phyloP scores from a whole-genome alignment of 2,329 filamentous ascomycete species.

The Delphinella strobiligena region DNA sequence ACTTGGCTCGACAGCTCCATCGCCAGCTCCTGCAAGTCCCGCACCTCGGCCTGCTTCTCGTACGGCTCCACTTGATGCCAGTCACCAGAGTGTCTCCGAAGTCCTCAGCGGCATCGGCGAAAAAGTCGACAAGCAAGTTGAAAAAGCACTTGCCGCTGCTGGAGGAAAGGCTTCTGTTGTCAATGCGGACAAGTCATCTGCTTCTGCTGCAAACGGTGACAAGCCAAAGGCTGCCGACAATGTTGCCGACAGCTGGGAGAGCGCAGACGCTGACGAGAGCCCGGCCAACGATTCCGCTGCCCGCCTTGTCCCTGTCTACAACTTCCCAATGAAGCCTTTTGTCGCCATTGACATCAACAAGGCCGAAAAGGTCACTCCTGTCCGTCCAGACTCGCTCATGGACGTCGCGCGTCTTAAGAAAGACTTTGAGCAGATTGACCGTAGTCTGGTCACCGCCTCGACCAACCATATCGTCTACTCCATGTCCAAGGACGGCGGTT shows the following conservation, averaged over 20 bases:
- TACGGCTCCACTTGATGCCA: slow-evolving; percentile 5
- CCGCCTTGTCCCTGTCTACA: slow-evolving; percentile 63
- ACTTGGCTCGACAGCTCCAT: slow-evolving; percentile 14
- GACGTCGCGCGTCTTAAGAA: slow-evolving; percentile 93
- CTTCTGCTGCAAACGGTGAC: slow-evolving; percentile 17
- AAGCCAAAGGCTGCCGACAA: slow-evolving; percentile 42
- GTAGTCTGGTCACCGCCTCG: slow-evolving; percentile 80
- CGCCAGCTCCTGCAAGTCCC: slow-evolving; percentile 12
- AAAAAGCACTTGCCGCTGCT: slow-evolving; percentile 49
- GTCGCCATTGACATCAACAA: slow-evolving; percentile 67
- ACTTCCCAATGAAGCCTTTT: slow-evolving; percentile 95
- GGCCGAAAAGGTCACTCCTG: slow-evolving; percentile 45
- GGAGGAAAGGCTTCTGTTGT: slow-evolving; percentile 29
- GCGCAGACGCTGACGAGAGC: slow-evolving; percentile 61
- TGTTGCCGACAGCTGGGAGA: slow-evolving; percentile 85
- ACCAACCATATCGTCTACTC: slow-evolving; percentile 89
- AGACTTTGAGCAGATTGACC: slow-evolving; percentile 93
- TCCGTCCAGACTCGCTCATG: slow-evolving; percentile 72
- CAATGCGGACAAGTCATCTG: slow-evolving; percentile 34
- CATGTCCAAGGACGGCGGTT: slow-evolving; percentile 82
- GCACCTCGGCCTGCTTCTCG: slow-evolving; percentile 9
- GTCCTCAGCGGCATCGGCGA: slow-evolving; percentile 55
- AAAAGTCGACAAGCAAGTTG: slow-evolving; percentile 47
- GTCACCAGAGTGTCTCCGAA: slow-evolving; percentile 45
- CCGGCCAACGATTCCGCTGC: slow-evolving; percentile 54